Conservation (phyloP, 2,329 filamentous ascomycete species). For the Daldinia eschscholtzii region DNA sequence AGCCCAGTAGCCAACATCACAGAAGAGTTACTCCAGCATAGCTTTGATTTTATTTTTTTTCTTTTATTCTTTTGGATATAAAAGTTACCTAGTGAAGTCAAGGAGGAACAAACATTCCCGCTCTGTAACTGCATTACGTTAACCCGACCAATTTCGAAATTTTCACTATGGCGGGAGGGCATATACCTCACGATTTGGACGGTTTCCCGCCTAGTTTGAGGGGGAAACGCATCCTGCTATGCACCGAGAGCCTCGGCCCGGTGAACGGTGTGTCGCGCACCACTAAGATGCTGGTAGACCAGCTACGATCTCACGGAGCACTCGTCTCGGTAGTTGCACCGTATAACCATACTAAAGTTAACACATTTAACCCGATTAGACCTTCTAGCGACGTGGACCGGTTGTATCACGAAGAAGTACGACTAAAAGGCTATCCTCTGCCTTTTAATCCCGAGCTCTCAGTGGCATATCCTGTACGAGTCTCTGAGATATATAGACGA, state of each 20-base stretch:
- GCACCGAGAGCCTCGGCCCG: constrained; percentile 78
- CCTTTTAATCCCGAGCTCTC: constrained; percentile 80
- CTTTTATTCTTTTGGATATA: neutral
- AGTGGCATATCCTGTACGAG: constrained; percentile 75
- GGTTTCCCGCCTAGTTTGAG: constrained; percentile 63
- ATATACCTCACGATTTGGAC: constrained; percentile 55
- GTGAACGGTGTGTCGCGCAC: constrained; percentile 81
- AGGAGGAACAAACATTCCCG: neutral
- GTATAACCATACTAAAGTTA: constrained; percentile 65
- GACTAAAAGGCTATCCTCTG: constrained; percentile 73
- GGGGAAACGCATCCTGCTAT: constrained; percentile 73
- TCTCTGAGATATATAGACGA: constrained; percentile 70
- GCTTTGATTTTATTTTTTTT: neutral
- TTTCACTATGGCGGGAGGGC: constrained; percentile 12
- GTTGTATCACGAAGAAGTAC: constrained; percentile 63
- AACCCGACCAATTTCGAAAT: neutral
- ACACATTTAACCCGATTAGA: constrained; percentile 64
- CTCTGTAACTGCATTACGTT: neutral
- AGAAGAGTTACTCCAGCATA: neutral
- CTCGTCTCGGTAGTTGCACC: constrained; percentile 76
- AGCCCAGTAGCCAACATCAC: neutral
- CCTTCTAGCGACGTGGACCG: constrained; percentile 50
- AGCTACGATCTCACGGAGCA: constrained; percentile 73
- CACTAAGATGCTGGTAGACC: constrained; percentile 76
- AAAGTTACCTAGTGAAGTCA: neutral